Conservation (phyloP, 352 stramenopile species). For the Phytophthora foliorum region DNA sequence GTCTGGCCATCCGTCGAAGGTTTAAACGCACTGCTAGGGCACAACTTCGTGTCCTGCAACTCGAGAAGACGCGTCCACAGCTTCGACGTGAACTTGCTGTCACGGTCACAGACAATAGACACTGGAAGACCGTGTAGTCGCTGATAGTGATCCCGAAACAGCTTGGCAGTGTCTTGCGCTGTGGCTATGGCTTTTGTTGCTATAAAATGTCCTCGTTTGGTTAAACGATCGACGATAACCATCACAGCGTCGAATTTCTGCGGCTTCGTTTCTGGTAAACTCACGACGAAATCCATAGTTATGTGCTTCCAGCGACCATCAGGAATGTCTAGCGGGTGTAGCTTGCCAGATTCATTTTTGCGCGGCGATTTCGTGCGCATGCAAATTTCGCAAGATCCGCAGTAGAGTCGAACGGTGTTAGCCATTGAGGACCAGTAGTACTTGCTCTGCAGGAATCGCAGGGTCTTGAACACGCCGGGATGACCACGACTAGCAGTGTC, state of each 20-base stretch:
- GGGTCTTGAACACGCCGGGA: constrained; percentile 7
- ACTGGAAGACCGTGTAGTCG: constrained; percentile 3
- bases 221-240: constrained; percentile 21
- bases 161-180: background rate
- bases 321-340: constrained; percentile 4
- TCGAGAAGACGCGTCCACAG: constrained; percentile 10
- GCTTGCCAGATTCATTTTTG: background rate
- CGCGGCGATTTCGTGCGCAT: constrained; percentile 8
- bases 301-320: background rate
- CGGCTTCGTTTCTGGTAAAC: background rate
- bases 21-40: constrained; percentile 11
- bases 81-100: constrained; percentile 13
- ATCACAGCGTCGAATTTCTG: constrained; percentile 10
- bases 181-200: background rate
- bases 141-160: constrained; percentile 4
- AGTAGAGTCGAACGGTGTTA: background rate
- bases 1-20: constrained; percentile 18
- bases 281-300: constrained; percentile 4
- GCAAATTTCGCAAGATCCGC: constrained; percentile 10
- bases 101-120: constrained; percentile 16
- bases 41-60: constrained; percentile 9
- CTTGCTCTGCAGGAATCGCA: background rate
- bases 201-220: constrained; percentile 21
- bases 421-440: constrained; percentile 11
- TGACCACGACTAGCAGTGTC: constrained; percentile 5